Base-by-base conservation (phyloP, 441 rosid genomes). In the Arabidopsis lyrata region DNA sequence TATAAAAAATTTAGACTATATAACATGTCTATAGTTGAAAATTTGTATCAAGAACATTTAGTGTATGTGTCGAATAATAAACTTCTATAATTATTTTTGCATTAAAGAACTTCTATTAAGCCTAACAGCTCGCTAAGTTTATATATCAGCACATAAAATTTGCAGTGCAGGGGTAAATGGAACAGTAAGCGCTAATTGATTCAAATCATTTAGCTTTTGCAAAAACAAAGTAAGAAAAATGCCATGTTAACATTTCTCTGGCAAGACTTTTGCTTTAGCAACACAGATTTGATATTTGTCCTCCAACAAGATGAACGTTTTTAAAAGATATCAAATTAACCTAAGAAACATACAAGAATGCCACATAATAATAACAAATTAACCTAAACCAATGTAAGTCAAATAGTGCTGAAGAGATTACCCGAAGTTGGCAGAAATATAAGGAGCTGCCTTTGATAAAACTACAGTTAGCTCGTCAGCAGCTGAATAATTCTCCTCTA, bases 361-460 rank as follows among this genome's bases (percentile, higher is more conserved):
- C 65, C 18, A 54, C 48, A 60, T 39, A 49, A 15, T 62, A 66
- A 60, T 20, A 55, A 34, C 22, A 67, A 39, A 11, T 50, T 52
- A 5, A 52, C 32, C 29, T 52, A 57, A 57, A 63, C 42, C 62
- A 62, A 50, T 57, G 55, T 31, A 65, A 70, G 52, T 48, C 71
- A 74, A 73, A 76, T 29, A 61, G 53, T 44, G 66, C 48, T n/a
- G 52, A 15, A 77, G 78, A 66, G 76, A 24, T 68, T 79, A 95
- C 99, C 99, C 72, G 61, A 87, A 86, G 64, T 84, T 79, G 77
- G 80, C 86, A 70, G 91, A 85, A 63, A 91, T 82, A 74, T 84
- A 78, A 49, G 90, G 79, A 42, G 90, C 92, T 57, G 94, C 97
- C 84, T 85, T 91, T 74, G 88, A 93, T 58, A 95, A 80, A 70